phyloP scores from a whole-genome alignment of 108 stramenopile species.

The Nitzschia sp. region DNA sequence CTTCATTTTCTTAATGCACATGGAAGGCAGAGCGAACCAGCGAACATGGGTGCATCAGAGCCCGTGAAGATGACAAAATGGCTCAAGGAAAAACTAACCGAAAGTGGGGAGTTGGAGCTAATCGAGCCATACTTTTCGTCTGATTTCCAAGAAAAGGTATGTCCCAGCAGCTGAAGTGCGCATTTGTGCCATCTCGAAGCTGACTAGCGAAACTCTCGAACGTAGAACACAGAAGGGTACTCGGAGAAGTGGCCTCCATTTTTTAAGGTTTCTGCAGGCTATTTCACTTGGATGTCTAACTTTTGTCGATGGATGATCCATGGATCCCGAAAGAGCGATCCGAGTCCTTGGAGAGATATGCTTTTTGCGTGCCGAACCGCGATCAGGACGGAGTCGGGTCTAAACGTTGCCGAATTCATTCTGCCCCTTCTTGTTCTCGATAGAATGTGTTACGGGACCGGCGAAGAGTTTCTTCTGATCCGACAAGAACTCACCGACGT shows the following conservation, averaged over 20 bases:
- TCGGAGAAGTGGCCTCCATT: slow-evolving; percentile 62
- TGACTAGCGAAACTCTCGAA: not conserved
- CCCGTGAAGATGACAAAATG: slow-evolving; percentile 70
- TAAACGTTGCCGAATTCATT: slow-evolving; percentile 75
- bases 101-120: slow-evolving; percentile 62
- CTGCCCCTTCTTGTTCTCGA: slow-evolving; percentile 85
- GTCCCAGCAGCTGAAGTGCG: not conserved
- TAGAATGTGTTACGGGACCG: slow-evolving; percentile 71
- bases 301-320: slow-evolving; percentile 57
- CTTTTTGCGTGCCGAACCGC: slow-evolving; percentile 80
- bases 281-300: slow-evolving; percentile 70
- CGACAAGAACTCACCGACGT: slow-evolving; percentile 62
- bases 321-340: slow-evolving; percentile 44
- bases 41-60: not conserved
- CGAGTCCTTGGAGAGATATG: slow-evolving; percentile 67
- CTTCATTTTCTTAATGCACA: slow-evolving; percentile 59
- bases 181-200: not conserved
- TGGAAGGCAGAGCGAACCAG: slow-evolving; percentile 16
- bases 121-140: slow-evolving; percentile 88
- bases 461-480: slow-evolving; percentile 53
- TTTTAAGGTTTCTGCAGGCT: slow-evolving; percentile 56
- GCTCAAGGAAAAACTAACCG: slow-evolving; percentile 60
- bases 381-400: slow-evolving; percentile 65
- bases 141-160: slow-evolving; percentile 66
- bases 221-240: slow-evolving; percentile 1